These are phyloP conservation scores for Cardiospermum halicacabum DNA, from an alignment of 345 rosid species.

Conservation along the genomic window DNA sequence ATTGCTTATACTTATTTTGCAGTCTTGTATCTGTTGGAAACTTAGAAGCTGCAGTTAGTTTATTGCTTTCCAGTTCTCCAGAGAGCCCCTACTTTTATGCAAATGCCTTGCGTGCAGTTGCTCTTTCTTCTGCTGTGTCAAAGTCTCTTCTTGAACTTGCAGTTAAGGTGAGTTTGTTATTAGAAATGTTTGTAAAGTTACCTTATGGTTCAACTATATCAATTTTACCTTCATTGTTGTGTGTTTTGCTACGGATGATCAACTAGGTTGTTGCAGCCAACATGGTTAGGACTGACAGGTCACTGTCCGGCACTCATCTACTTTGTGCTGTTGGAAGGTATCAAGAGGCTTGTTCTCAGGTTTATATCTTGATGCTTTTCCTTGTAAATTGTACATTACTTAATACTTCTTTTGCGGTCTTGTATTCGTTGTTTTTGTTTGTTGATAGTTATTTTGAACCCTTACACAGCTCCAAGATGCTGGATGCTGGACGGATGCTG, in stretches of 20 bases:
- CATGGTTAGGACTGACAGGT: conserved; percentile 89
- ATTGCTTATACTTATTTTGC: conserved; percentile 20
- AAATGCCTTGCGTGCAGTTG: conserved; percentile 94
- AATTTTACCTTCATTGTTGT: neutral
- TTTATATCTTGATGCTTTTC: conserved; percentile 17
- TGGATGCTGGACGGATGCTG: conserved; percentile 98
- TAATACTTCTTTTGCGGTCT: neutral
- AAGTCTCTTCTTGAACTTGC: conserved; percentile 94
- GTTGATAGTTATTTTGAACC: conserved; percentile 8
- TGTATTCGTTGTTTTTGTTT: neutral
- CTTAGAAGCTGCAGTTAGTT: conserved; percentile 93
- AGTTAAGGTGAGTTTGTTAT: conserved; percentile 55
- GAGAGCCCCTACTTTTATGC: conserved; percentile 89
- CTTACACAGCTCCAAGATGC: conserved; percentile 88
- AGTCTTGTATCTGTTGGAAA: conserved; percentile 92
- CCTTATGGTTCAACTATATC: neutral
- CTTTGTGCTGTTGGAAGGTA: conserved; percentile 95
- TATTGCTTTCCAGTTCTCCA: conserved; percentile 86
- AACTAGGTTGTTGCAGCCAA: conserved; percentile 94
- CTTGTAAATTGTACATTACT: neutral
- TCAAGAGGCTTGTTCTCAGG: conserved; percentile 99
- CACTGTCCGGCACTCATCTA: conserved; percentile 89
- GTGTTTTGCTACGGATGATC: conserved; percentile 14
- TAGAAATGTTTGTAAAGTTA: neutral
- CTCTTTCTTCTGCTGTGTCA: conserved; percentile 96